Evolutionary conservation across 495 filamentous ascomycete genomes (phyloP), one percentile per base, ranked within the genome.

Genomic region (Penicillium odoratum): DNA sequence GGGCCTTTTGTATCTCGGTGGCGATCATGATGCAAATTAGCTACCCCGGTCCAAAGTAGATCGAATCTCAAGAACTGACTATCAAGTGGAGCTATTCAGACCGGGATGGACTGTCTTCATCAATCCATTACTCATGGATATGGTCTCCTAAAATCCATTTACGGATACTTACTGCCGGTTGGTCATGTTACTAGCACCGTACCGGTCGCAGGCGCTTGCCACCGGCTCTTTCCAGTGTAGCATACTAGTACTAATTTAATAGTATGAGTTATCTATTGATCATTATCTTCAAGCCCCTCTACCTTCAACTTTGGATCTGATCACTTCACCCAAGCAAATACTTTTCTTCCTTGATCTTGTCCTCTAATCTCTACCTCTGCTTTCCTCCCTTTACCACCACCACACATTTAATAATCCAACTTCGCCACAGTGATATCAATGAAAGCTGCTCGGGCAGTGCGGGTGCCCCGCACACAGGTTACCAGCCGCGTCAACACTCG

Each of bases 371-470:
- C 28, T 4, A 30, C 5, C 21, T 29, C 15, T 15, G 10, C 51
- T 29, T 42, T n/a, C 18, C 13, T 31, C 31, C 40, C 16, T 25
- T 26, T 25, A 16, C 30, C 33, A 31, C 7, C 25, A 25, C 28
- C 36, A 16, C 15, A 9, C 16, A 36, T 13, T 10, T 10, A 7
- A 46, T 16, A 45, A 13, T 42, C 45, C 15, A 11, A 38, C 16
- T 1, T 44, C 18, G 11, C 38, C 9, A 53, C 25, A 9, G 16
- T 31, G 38, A 31, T 29, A 53, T 46, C 29, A 46, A 74, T 75
- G 72, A 75, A 70, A 49, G 61, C 69, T 42, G 64, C 69, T 54
- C 71, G 65, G 60, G 62, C 69, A 28, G 55, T 70, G 59, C 69
- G 70, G 49, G 62, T 64, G 56, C 66, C 72, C 43, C 60, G 63